Conservation (phyloP, 169 alveolate genomes). For the Plasmodium inui region DNA sequence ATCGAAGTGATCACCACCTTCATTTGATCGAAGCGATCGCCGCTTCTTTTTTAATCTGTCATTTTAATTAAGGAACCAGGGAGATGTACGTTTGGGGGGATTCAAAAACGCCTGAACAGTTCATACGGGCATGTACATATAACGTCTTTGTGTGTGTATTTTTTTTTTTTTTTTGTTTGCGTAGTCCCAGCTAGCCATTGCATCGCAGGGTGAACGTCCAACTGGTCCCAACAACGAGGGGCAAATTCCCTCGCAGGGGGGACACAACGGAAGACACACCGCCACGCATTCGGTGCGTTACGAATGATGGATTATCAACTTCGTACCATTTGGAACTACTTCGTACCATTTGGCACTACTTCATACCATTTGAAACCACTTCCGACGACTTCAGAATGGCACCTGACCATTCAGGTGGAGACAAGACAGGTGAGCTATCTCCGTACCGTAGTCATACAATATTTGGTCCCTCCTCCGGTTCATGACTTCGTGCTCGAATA, state of each 20-base stretch:
- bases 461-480: conserved; percentile 30
- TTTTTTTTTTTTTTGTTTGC: background rate
- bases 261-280: background rate
- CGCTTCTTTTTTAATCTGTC: background rate
- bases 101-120: conserved; percentile 6
- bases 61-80: background rate
- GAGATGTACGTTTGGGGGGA: background rate
- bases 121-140: background rate
- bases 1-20: background rate
- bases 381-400: background rate
- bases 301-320: background rate
- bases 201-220: background rate
- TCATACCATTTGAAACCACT: too few species aligned
- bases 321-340: too few species aligned
- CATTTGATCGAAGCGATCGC: background rate
- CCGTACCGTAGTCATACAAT: conserved; percentile 47
- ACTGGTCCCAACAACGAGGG: background rate
- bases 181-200: background rate
- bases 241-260: background rate
- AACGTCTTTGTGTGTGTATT: background rate
- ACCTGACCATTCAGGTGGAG: conserved; percentile 10
- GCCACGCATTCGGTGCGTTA: background rate
- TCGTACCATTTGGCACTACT: too few species aligned
- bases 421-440: conserved; percentile 61
- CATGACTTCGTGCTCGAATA: conserved; percentile 57